A percentile compares a stretch with the other conserved stretches of the same genome.
phyloP scores from a whole-genome alignment of 1,284 basidiomycete genomes.

The Pterulicium gracile region DNA sequence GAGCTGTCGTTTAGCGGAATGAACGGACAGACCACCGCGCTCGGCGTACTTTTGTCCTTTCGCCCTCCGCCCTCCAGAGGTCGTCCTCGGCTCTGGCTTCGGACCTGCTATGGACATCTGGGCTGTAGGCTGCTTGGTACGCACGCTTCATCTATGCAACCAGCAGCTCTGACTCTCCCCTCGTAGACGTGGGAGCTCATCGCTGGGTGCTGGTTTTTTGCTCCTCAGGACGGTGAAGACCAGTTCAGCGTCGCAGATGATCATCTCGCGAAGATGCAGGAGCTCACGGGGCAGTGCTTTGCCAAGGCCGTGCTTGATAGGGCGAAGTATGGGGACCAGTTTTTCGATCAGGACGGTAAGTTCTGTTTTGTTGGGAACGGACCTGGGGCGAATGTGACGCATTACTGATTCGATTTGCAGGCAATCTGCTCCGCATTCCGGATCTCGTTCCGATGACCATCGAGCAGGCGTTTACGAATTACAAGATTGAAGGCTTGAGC shows the following conservation, averaged over 20 bases:
- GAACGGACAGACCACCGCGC: not conserved
- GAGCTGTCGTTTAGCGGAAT: not conserved
- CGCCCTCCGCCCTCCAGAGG: constrained; percentile 1
- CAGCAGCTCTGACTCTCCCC: not conserved
- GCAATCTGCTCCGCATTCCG: constrained; percentile 1
- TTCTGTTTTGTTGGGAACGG: not conserved
- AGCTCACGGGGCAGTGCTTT: not conserved
- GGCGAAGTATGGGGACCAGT: constrained; percentile 1
- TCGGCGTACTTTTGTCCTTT: not conserved
- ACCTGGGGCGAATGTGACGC: not conserved
- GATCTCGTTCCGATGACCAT: not conserved
- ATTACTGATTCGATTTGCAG: not conserved
- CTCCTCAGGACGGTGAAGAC: not conserved
- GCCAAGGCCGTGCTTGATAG: not conserved
- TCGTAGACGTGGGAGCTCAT: constrained; percentile 1
- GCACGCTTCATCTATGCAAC: not conserved
- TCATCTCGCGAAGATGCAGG: constrained; percentile 2
- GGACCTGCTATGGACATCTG: not conserved
- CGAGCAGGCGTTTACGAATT: not conserved
- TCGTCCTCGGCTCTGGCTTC: not conserved
- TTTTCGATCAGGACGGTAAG: constrained; percentile 1
- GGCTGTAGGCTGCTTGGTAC: not conserved
- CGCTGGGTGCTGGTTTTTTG: not conserved
- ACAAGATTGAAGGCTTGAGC: not conserved
- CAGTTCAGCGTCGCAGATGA: constrained; percentile 1